These are phyloP conservation scores for Pulveroboletus frians DNA, from an alignment of 768 basidiomycete species.

Conservation along the genomic window DNA sequence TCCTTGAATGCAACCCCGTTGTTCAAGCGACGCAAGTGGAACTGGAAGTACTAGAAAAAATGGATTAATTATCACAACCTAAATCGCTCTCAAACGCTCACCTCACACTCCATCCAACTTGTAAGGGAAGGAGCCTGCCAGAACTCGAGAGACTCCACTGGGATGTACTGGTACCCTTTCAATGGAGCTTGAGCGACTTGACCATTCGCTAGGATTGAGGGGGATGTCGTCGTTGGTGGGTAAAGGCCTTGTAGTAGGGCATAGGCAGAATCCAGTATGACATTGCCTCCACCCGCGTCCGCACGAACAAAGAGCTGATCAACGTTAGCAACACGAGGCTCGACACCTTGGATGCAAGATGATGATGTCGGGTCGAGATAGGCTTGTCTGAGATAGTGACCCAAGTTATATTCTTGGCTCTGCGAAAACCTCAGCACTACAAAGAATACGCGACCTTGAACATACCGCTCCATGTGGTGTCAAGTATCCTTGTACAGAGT, in stretches of 20 bases:
- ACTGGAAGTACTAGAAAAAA: conserved; percentile 23
- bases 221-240: conserved; percentile 65
- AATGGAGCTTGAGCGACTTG: conserved; percentile 66
- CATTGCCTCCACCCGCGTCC: conserved; percentile 74
- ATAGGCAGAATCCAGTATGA: conserved; percentile 78
- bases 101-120: conserved; percentile 65
- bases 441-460: background rate
- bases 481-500: conserved; percentile 55
- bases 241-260: conserved; percentile 81
- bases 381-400: conserved; percentile 50
- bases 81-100: conserved; percentile 13
- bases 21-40: conserved; percentile 23
- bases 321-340: conserved; percentile 61
- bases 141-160: conserved; percentile 55
- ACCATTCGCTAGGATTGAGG: conserved; percentile 68
- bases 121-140: conserved; percentile 58
- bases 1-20: conserved; percentile 45
- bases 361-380: conserved; percentile 61
- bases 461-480: conserved; percentile 71
- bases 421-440: background rate
- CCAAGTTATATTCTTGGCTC: conserved; percentile 58
- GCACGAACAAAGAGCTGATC: conserved; percentile 68
- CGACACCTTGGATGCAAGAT: conserved; percentile 63
- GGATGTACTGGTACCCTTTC: conserved; percentile 84
- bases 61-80: background rate